phyloP scores from a whole-genome alignment of 2,329 filamentous ascomycete genomes.

The Diatrype stigma region DNA sequence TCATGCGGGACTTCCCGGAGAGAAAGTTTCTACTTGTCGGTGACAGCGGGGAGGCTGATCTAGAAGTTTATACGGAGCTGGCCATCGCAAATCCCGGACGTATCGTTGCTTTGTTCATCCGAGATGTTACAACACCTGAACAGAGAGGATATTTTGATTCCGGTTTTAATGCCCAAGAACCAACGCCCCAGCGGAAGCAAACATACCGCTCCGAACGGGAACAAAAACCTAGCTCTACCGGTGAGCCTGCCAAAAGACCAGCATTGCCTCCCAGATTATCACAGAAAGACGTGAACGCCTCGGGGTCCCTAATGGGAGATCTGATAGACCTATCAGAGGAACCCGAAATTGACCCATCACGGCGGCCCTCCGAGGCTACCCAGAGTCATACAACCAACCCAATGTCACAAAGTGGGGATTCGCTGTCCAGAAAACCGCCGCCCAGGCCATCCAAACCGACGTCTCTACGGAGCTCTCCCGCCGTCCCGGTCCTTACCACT shows the following conservation, averaged over 20 bases:
- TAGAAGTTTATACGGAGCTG: constrained; percentile 97
- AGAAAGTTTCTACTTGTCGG: constrained; percentile 88
- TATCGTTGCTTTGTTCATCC: constrained; percentile 84
- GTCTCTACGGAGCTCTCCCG: constrained; percentile 44
- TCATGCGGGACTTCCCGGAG: constrained; percentile 84
- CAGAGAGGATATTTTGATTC: constrained; percentile 74
- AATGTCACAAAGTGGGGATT: constrained; percentile 20
- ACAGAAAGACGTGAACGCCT: constrained; percentile 18
- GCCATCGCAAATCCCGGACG: constrained; percentile 77
- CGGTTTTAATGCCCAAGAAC: constrained; percentile 28
- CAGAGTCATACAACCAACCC: constrained; percentile 19
- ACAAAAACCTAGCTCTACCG: constrained; percentile 13
- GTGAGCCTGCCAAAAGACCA: constrained; percentile 23
- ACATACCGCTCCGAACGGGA: constrained; percentile 8
- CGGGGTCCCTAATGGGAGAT: constrained; percentile 47
- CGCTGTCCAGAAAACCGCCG: constrained; percentile 34
- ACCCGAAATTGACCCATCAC: constrained; percentile 35
- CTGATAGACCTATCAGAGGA: constrained; percentile 60
- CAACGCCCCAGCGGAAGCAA: constrained; percentile 20
- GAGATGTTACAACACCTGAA: constrained; percentile 84
- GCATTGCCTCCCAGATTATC: constrained; percentile 28
- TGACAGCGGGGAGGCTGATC: constrained; percentile 92
- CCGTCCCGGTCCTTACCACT: constrained; percentile 11
- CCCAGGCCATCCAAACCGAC: constrained; percentile 56
- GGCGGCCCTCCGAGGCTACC: constrained; percentile 25